Base-by-base conservation (phyloP, 768 basidiomycete species). In the Fomitopsis serialis region DNA sequence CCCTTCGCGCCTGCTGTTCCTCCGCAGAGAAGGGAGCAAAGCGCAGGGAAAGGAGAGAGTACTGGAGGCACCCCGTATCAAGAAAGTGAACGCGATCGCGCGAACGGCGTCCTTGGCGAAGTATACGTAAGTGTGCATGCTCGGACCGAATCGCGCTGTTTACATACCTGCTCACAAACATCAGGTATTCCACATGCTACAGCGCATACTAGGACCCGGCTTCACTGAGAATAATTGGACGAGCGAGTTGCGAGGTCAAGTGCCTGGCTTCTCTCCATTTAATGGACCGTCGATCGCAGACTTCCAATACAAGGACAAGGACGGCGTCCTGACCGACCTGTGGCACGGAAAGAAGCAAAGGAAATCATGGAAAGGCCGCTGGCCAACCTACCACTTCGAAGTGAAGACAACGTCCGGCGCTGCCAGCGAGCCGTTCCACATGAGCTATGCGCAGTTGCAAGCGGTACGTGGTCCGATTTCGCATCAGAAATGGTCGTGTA, bases 331-430 rank as follows among this genome's bases (percentile, higher is more conserved):
- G 23, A 68, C 66, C 8, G 53, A 49, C 15, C 19, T 25, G 9
- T 48, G 61, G 46, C 59, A 55, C 21, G 61, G 64, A 3, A 35
- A 51, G 5, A 55, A 54, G 44, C 50, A 52, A 32, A 47, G 24
- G 17, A 27, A 57, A 1, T 11, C 8, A n/a, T 66, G 63, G 64
- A 50, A 50, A 1, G 57, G 45, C 15, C 51, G 36, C 10, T 63
- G 64, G 62, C 66, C 66, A 8, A 55, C 42, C 23, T 68, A 64
- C 48, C 54, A 67, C 42, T 54, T 68, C 21, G 66, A 68, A 50
- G 64, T 68, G 46, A 68, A 68, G 54, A 50, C 66, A 1, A 64
- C 66, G 24, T 49, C 55, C 2, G 48, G 55, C 12, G 34, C 53
- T 12, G 54, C 46, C 24, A 23, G 32, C 11, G 57, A 58, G 10